phyloP scores from a whole-genome alignment of 768 basidiomycete species.

The Plicaturopsis crispa region DNA sequence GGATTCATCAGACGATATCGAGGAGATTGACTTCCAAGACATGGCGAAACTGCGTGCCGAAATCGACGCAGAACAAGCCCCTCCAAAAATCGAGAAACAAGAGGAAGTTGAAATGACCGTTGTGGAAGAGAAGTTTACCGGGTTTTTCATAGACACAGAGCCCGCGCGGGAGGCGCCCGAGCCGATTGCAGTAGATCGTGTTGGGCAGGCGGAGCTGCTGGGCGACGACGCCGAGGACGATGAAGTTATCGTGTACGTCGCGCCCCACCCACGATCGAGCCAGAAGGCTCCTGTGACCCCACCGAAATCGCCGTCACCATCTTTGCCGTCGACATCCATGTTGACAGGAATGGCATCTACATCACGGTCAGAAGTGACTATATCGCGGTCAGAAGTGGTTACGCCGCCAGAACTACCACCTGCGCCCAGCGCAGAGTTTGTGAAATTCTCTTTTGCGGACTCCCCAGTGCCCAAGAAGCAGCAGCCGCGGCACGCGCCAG shows the following conservation, averaged over 20 bases:
- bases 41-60: conserved; percentile 36
- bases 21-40: conserved; percentile 65
- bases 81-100: background rate
- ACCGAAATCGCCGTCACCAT: conserved; percentile 9
- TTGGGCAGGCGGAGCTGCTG: conserved; percentile 10
- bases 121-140: conserved; percentile 26
- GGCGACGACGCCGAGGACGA: conserved; percentile 41
- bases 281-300: conserved; percentile 8
- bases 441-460: conserved; percentile 27
- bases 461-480: conserved; percentile 19
- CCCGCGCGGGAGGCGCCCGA: conserved; percentile 12
- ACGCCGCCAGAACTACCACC: background rate
- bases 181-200: conserved; percentile 14
- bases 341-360: conserved; percentile 12
- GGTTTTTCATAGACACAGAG: conserved; percentile 35
- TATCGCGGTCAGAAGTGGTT: background rate
- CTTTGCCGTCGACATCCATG: conserved; percentile 16
- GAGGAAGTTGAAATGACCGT: conserved; percentile 6
- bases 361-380: background rate
- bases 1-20: conserved; percentile 29
- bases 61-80: conserved; percentile 22
- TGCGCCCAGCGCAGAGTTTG: conserved; percentile 17
- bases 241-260: conserved; percentile 72
- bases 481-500: conserved; percentile 22
- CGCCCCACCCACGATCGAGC: conserved; percentile 53